phyloP scores from a whole-genome alignment of 805 yeast genomes.

The Starmerella vaccinii region DNA sequence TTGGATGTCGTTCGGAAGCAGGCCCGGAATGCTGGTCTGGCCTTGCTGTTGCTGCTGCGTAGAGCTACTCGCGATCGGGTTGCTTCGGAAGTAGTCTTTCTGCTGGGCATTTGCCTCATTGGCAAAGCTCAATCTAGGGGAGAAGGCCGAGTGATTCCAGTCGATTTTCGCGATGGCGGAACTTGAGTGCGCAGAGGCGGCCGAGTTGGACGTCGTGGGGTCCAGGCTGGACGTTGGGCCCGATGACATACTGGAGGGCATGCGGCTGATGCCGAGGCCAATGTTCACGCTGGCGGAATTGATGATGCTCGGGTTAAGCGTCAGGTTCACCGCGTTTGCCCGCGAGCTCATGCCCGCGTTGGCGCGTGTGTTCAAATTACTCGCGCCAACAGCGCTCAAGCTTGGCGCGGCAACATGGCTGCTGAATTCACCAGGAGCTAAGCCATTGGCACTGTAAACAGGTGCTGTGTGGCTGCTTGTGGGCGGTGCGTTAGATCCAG shows the following conservation, averaged over 20 bases:
- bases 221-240: too few species aligned
- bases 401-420: neutral
- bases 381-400: neutral
- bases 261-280: neutral
- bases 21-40: neutral
- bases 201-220: too few species aligned
- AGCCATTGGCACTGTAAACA: neutral
- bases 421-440: neutral
- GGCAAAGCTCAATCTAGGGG: neutral
- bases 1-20: conserved; percentile 5
- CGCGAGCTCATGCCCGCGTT: neutral
- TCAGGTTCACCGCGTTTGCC: neutral
- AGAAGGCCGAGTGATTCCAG: neutral
- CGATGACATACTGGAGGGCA: too few species aligned
- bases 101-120: neutral
- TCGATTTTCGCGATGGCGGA: neutral
- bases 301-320: neutral
- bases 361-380: neutral
- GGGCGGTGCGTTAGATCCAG: neutral
- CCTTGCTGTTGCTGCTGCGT: neutral
- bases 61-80: neutral
- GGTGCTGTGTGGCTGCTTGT: too few species aligned
- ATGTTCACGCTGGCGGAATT: neutral
- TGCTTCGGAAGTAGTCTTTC: neutral
- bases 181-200: neutral